These are phyloP conservation scores for Coemansia brasiliensis DNA, from an alignment of 192 early-diverging fungal genomes.

Conservation along the genomic window DNA sequence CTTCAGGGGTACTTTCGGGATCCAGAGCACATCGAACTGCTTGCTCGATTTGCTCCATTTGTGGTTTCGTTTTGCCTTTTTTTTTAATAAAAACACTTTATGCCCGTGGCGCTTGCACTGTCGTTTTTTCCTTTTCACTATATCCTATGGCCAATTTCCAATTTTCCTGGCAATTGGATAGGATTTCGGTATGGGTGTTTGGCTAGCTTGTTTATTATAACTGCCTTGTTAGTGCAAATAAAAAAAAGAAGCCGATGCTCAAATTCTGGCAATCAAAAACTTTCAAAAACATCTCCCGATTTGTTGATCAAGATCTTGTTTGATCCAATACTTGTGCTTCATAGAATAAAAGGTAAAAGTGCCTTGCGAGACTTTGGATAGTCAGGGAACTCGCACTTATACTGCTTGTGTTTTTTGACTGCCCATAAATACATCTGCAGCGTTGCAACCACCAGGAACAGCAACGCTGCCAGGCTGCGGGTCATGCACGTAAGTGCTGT, in stretches of 20 bases:
- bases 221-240: constrained; percentile 7
- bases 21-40: constrained; percentile 77
- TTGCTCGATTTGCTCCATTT: constrained; percentile 77
- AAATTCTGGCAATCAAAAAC: not conserved
- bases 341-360: constrained; percentile 66
- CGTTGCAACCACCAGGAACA: constrained; percentile 71
- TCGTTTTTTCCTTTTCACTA: too few relatives aligned
- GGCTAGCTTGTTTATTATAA: constrained; percentile 4
- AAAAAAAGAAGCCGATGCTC: not conserved
- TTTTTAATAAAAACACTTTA: not conserved
- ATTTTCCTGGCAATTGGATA: not conserved
- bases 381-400: constrained; percentile 85
- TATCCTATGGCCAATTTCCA: too few relatives aligned
- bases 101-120: too few relatives aligned
- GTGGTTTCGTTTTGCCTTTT: not conserved
- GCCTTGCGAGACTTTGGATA: constrained; percentile 86
- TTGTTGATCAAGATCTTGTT: not conserved
- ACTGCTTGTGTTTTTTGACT: constrained; percentile 91
- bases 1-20: constrained; percentile 62
- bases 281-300: not conserved
- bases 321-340: not conserved
- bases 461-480: constrained; percentile 62
- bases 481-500: constrained; percentile 70
- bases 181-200: not conserved
- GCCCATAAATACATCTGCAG: constrained; percentile 95